phyloP scores from a whole-genome alignment of 23 red algal genomes.

The Gracilaria caudata region DNA sequence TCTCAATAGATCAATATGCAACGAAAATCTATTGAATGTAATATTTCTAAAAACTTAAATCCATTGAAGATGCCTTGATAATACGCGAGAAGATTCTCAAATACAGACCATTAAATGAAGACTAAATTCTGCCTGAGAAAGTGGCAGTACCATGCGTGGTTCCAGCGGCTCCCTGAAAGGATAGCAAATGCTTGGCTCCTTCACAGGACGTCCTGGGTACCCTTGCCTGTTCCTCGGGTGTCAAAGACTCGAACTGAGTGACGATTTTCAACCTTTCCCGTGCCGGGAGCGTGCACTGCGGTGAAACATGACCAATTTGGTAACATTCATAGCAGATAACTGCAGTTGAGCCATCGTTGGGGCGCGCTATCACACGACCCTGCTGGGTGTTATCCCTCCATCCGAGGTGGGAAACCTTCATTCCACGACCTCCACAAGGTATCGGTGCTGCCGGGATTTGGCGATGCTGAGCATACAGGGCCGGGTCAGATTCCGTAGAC shows the following conservation, averaged over 20 bases:
- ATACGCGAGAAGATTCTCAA: too few relatives aligned
- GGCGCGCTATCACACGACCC: neutral
- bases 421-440: neutral
- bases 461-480: neutral
- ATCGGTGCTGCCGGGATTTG: neutral
- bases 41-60: too few relatives aligned
- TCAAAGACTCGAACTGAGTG: neutral
- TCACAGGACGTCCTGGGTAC: neutral
- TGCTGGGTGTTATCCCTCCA: neutral
- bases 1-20: too few relatives aligned
- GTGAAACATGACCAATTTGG: neutral
- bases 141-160: too few relatives aligned
- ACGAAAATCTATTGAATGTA: too few relatives aligned
- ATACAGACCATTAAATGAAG: too few relatives aligned
- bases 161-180: neutral
- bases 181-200: neutral
- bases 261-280: neutral
- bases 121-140: too few relatives aligned
- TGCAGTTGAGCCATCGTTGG: neutral
- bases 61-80: too few relatives aligned
- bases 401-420: neutral
- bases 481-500: neutral
- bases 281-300: constrained; percentile 7
- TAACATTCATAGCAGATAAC: constrained; percentile 26
- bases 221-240: neutral